These are phyloP conservation scores for Talaromyces wortmannii DNA, from an alignment of 495 filamentous ascomycete species.

Conservation along the genomic window DNA sequence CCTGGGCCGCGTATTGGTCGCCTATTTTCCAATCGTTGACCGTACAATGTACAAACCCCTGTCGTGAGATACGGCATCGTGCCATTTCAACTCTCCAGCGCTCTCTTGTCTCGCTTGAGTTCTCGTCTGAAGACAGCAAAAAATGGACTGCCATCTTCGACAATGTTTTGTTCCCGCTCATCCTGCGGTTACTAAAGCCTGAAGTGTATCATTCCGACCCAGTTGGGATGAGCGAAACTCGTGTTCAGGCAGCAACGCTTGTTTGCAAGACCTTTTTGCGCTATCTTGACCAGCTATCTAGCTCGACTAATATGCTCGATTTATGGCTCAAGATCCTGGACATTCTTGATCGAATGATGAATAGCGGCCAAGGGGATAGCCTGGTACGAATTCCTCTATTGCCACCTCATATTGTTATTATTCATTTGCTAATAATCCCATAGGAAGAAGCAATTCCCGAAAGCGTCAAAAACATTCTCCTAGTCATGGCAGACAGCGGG, in stretches of 20 bases:
- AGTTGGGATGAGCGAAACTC: conserved; percentile 89
- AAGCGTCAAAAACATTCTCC: conserved; percentile 89
- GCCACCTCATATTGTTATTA: background rate
- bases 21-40: conserved; percentile 87
- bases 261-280: conserved; percentile 95
- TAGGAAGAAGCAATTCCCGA: conserved; percentile 95
- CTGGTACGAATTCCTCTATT: conserved; percentile 50
- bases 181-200: conserved; percentile 81
- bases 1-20: conserved; percentile 97
- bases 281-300: conserved; percentile 76
- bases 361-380: conserved; percentile 87
- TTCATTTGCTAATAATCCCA: conserved; percentile 11
- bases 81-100: conserved; percentile 84
- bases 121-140: conserved; percentile 68
- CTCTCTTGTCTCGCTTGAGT: conserved; percentile 71
- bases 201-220: conserved; percentile 93
- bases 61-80: conserved; percentile 84
- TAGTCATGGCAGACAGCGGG: conserved; percentile 90
- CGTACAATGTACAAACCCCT: conserved; percentile 88
- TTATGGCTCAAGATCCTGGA: conserved; percentile 90
- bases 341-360: conserved; percentile 94
- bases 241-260: conserved; percentile 84
- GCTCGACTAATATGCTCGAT: conserved; percentile 88
- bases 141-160: conserved; percentile 95
- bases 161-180: conserved; percentile 92